Evolutionary conservation across 345 rosid species (phyloP).

Genomic region (Eucalyptus cladocalyx): DNA sequence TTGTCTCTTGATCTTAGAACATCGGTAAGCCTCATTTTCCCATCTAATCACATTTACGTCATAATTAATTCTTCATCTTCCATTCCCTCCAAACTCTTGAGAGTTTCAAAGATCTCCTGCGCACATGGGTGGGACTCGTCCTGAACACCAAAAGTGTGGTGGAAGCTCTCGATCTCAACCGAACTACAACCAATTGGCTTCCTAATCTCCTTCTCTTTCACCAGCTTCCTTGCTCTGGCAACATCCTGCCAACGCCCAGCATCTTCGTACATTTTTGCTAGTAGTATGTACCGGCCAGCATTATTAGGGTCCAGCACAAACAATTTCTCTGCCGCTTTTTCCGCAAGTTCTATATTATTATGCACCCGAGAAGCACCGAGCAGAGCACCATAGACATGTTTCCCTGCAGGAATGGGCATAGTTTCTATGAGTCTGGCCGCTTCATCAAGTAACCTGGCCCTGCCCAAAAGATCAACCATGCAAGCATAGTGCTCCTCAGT

Average conservation of each 20-base stretch:
- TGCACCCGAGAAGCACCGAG: neutral
- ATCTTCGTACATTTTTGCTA: neutral
- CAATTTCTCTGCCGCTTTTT: neutral
- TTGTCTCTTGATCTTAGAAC: neutral
- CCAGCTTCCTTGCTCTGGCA: neutral
- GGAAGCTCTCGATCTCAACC: neutral
- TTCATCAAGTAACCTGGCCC: neutral
- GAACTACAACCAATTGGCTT: neutral
- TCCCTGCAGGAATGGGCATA: neutral
- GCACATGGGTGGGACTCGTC: neutral
- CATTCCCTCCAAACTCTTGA: neutral
- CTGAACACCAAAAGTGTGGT: neutral
- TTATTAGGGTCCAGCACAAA: neutral
- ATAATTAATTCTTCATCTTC: neutral
- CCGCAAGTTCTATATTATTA: neutral
- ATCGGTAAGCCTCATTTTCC: neutral
- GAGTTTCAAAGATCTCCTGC: neutral
- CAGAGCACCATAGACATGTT: neutral
- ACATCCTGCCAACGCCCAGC: neutral
- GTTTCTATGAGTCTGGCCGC: neutral
- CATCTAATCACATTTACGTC: neutral
- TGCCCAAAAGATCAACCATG: neutral
- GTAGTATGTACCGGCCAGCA: neutral
- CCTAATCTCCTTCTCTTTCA: neutral
- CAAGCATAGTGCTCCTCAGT: neutral